Evolutionary conservation across 495 filamentous ascomycete genomes (phyloP), one percentile per base, ranked within the genome.

Genomic region (Aspergillus sclerotioniger): DNA sequence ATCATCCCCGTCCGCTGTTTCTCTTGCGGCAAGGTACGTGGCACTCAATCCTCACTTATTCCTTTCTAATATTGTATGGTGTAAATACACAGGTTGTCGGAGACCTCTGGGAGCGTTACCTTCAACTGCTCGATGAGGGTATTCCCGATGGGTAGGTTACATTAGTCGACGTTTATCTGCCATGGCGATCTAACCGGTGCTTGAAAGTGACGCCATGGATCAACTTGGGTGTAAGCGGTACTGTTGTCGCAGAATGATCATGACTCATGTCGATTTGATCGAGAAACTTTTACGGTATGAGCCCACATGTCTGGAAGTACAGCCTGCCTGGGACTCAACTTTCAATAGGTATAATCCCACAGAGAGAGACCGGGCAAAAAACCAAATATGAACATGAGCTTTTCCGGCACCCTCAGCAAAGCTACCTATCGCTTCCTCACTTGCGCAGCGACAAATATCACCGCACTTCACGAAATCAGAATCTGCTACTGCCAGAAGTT

Each of bases 261-360:
- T 98, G 91, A 98, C 94, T n/a, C 94, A 98, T 71, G 95, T 98
- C 60, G 94, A 98, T 70, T 78, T 98, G 53, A 98, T 98, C 61
- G 94, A 98, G 82, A 98, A 98, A 79, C 83, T 98, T 17, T 82
- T 98, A 21, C 91, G 93, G 92, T 98, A 83, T 64, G 82, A 61
- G 3, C 12, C 37, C 12, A 13, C 10, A 4, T 41, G 3, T 10
- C 16, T 33, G 2, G 2, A 15, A 41, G 0, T 17, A 10, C 15
- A 8, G 28, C 21, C 1, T 31, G 0, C 2, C 3, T 10, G 20
- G 45, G 50, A 32, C 16, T 37, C 59, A 28, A 61, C 25, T 7
- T n/a, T 31, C 41, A 28, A 12, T 12, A 65, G 70, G 3, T 70
- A 74, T 54, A 72, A 73, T 53, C 70, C 69, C 37, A 65, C 69